Conservation (phyloP, 2,329 filamentous ascomycete species). For the Fusarium subtropicale region DNA sequence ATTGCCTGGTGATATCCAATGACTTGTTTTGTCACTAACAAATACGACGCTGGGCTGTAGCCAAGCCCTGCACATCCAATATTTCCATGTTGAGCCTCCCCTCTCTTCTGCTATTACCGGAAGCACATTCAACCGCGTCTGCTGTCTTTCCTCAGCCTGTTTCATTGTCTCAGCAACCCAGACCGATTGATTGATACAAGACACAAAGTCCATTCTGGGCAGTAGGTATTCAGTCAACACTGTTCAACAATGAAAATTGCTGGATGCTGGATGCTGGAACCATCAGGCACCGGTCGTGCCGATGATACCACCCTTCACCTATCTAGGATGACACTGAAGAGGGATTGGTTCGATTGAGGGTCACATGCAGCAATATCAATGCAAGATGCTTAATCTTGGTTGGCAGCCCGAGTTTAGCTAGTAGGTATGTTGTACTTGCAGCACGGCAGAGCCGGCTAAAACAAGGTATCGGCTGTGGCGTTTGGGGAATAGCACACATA, state of each 20-base stretch:
- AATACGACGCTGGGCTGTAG: conserved; percentile 19
- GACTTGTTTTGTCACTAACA: conserved; percentile 29
- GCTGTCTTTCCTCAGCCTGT: neutral
- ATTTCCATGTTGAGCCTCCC: conserved; percentile 1
- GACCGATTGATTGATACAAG: neutral
- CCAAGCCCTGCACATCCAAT: neutral
- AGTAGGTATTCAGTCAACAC: neutral
- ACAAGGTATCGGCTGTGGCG: conserved; percentile 12
- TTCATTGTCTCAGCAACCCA: neutral
- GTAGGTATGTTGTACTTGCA: neutral
- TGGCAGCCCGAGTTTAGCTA: conserved; percentile 5
- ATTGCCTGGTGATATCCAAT: conserved; percentile 2
- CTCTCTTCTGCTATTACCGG: neutral
- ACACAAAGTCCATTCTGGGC: neutral
- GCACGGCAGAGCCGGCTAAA: neutral
- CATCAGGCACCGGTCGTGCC: conserved; percentile 7
- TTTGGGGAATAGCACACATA: conserved; percentile 9
- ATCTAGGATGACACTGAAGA: conserved; percentile 25
- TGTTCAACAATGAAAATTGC: neutral
- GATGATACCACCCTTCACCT: conserved; percentile 12
- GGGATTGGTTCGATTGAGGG: conserved; percentile 23
- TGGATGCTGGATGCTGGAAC: neutral
- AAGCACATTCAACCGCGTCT: neutral
- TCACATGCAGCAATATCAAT: conserved; percentile 29
- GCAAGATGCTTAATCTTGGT: conserved; percentile 13